These are phyloP conservation scores for Exophiala lecanii-corni DNA, from an alignment of 2,329 filamentous ascomycete genomes.

Conservation along the genomic window DNA sequence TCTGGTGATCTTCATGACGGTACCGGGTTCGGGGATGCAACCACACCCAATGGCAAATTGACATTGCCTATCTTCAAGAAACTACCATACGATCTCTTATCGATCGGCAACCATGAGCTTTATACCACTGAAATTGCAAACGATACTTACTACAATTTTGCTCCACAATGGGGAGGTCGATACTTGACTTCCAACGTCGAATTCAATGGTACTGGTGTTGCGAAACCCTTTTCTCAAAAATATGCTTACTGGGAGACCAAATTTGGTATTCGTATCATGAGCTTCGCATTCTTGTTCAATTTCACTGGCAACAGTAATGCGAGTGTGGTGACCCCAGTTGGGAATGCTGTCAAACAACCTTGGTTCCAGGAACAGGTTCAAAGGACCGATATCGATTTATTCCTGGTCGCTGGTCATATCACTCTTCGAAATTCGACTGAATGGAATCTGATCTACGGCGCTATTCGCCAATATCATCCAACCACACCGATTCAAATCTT, in stretches of 20 bases:
- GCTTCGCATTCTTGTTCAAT: slow-evolving; percentile 49
- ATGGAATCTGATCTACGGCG: slow-evolving; percentile 50
- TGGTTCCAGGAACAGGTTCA: slow-evolving; percentile 60
- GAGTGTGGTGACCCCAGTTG: slow-evolving; percentile 55
- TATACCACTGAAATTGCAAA: slow-evolving; percentile 60
- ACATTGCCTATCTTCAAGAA: slow-evolving; percentile 52
- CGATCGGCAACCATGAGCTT: slow-evolving; percentile 61
- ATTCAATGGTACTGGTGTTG: slow-evolving; percentile 42
- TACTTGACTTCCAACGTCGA: slow-evolving; percentile 52
- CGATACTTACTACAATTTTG: slow-evolving; percentile 57
- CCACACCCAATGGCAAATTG: slow-evolving; percentile 51
- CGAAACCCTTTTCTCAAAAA: slow-evolving; percentile 29
- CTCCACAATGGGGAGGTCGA: slow-evolving; percentile 52
- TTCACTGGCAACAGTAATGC: slow-evolving; percentile 57
- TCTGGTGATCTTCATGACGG: slow-evolving; percentile 64
- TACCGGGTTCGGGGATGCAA: slow-evolving; percentile 58
- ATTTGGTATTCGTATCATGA: slow-evolving; percentile 48
- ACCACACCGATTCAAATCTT: slow-evolving; percentile 61
- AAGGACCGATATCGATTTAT: slow-evolving; percentile 55
- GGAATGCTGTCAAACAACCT: slow-evolving; percentile 47
- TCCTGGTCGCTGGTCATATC: slow-evolving; percentile 62
- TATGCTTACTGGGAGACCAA: slow-evolving; percentile 50
- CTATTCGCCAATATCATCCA: slow-evolving; percentile 55
- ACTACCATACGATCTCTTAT: slow-evolving; percentile 51
- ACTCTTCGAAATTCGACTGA: slow-evolving; percentile 47